These are phyloP conservation scores for Cyclaneusma minus DNA, from an alignment of 2,329 filamentous ascomycete species.

Conservation along the genomic window DNA sequence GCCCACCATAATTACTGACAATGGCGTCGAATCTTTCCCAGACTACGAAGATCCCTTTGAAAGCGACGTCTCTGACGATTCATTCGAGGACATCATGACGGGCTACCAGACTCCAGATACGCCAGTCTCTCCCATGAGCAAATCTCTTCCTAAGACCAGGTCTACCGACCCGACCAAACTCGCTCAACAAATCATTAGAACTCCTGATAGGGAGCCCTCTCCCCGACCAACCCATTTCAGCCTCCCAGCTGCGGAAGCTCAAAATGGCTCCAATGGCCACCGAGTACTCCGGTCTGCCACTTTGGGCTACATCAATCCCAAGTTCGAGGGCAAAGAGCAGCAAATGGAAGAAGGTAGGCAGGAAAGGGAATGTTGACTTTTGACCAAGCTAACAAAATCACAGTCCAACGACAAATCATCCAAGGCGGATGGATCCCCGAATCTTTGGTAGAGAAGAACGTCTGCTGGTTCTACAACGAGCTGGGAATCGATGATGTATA, in stretches of 20 bases:
- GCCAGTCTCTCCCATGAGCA: conserved; percentile 1
- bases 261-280: conserved; percentile 36
- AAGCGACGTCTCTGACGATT: too few relatives aligned
- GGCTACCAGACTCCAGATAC: conserved; percentile 2
- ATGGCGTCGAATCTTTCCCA: conserved; percentile 1
- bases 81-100: too few relatives aligned
- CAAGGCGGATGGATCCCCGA: conserved; percentile 75
- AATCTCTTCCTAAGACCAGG: conserved; percentile 1
- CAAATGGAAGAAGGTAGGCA: conserved; percentile 68
- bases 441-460: conserved; percentile 70
- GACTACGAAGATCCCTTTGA: too few relatives aligned
- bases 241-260: conserved; percentile 35
- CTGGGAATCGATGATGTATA: conserved; percentile 98
- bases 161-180: conserved; percentile 7
- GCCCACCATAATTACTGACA: too few relatives aligned
- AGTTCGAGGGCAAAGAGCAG: conserved; percentile 80
- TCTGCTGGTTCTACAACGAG: conserved; percentile 94
- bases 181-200: conserved; percentile 13
- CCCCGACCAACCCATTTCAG: conserved; percentile 79
- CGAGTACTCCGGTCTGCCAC: conserved; percentile 74
- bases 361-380: not conserved
- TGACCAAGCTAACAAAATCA: not conserved
- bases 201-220: conserved; percentile 38
- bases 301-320: conserved; percentile 85
- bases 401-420: conserved; percentile 68